Base-by-base conservation (phyloP, 1,139 yeast genomes). In the Saccharomyces uvarum region DNA sequence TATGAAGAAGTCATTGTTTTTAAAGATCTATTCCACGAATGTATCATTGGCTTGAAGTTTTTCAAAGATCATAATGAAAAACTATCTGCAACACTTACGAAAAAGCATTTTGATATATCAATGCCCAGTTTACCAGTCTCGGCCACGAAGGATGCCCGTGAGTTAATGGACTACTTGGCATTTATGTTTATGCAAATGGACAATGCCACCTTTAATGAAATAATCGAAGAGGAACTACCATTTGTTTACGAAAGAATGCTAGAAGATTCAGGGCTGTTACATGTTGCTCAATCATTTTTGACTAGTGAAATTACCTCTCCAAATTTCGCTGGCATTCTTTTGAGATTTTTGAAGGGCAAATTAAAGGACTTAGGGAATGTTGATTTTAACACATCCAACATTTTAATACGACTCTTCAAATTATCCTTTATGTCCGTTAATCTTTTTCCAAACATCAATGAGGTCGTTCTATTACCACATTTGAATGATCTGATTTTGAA, bases 381-480 rank as follows among this genome's bases (percentile, higher is more conserved):
- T 31, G 91, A 89, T 64, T 78, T 86, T 41, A 79, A 86, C 31
- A 87, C 86, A 62, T 83, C 96, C 0, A 88, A 88, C 62, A 86
- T 93, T 54, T 74, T 93, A 61, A 87, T 90, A 21, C 77, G 97
- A 54, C 74, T 95, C 48, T 93, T 90, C 79, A 93, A 91, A 70
- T 75, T 93, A 49, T 89, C 96, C 62, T 91, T 93, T 69, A 89
- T 93, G 96, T 91, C 97, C 2, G 97, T 95, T 2, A 93, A 88
- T 63, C 74, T 93, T 54, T 93, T 89, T 68, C 98, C 99, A 0
- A 76, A 85, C 3, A 81, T 86, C 3, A 95, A 93, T 67, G 99
- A 95, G 70, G 77, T 82, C 49, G 96, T 93, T 4, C 78, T 95
- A 13, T 75, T 89, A 51, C 97, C 97, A 0, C 96, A 93, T 65